A percentile compares a stretch with the other conserved stretches of the same genome.
phyloP scores from a whole-genome alignment of 139 green algal genomes.

The Marvania coccoides region DNA sequence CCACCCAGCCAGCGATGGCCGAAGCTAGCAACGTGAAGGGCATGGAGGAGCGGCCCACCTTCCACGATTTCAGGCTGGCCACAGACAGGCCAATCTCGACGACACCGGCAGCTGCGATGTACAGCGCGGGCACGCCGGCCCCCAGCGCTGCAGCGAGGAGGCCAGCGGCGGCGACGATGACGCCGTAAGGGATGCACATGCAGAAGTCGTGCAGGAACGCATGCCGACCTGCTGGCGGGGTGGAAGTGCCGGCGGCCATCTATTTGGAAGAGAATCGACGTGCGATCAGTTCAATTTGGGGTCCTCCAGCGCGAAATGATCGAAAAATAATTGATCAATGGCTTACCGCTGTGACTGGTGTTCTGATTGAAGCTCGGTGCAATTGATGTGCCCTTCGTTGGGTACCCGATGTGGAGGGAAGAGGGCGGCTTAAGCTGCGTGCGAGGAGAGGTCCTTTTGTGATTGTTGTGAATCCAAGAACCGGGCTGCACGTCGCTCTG shows the following conservation, averaged over 20 bases:
- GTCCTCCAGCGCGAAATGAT: no score
- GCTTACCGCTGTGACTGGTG: no score
- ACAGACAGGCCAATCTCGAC: slow-evolving; percentile 9
- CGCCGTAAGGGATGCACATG: slow-evolving; percentile 72
- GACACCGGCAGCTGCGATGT: background rate
- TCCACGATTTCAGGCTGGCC: slow-evolving; percentile 16
- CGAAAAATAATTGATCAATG: no score
- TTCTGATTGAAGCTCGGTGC: no score
- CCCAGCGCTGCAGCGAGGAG: slow-evolving; percentile 14
- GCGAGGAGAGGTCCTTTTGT: no score
- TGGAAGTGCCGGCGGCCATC: background rate
- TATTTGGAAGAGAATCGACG: no score
- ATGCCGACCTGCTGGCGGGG: background rate
- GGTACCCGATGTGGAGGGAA: no score
- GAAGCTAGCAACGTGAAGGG: slow-evolving; percentile 1
- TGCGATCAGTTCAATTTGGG: no score
- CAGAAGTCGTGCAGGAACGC: slow-evolving; percentile 80
- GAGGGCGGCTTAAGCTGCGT: no score
- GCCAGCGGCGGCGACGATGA: slow-evolving; percentile 35
- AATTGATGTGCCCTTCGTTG: no score
- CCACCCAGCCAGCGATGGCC: slow-evolving; percentile 11
- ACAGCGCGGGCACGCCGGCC: background rate
- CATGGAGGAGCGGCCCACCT: background rate
- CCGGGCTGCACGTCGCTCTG: no score
- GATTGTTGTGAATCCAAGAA: no score